These are phyloP conservation scores for Polytrichum commune DNA, from an alignment of 225 moss, liverwort and hornwort genomes.

Conservation along the genomic window DNA sequence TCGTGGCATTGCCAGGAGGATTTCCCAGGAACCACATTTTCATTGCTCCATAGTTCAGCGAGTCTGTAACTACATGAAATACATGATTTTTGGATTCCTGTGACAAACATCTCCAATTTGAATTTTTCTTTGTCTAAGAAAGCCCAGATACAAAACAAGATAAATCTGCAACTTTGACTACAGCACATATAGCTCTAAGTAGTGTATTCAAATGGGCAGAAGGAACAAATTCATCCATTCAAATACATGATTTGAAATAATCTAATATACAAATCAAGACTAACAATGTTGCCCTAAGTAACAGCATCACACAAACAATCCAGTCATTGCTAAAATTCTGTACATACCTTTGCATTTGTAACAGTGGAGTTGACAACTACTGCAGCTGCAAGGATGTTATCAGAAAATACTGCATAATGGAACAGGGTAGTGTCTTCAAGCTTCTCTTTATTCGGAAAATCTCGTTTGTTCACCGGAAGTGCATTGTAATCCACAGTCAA, in stretches of 20 bases:
- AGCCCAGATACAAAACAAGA: neutral
- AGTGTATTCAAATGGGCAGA: neutral
- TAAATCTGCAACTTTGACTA: neutral
- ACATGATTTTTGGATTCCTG: conserved; percentile 72
- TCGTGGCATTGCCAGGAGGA: conserved; percentile 49
- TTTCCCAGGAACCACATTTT: conserved; percentile 69
- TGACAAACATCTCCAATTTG: conserved; percentile 1
- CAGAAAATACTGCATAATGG: conserved; percentile 91
- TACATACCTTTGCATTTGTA: conserved; percentile 49
- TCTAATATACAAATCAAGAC: neutral
- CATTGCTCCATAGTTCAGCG: conserved; percentile 81
- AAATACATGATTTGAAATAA: neutral
- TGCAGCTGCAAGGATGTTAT: conserved; percentile 82
- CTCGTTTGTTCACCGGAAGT: conserved; percentile 11
- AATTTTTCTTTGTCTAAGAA: neutral
- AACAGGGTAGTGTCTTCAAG: conserved; percentile 66
- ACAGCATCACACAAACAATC: neutral
- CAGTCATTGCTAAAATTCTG: neutral
- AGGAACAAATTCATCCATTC: too few relatives aligned
- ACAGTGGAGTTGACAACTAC: conserved; percentile 86
- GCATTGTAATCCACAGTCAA: conserved; percentile 60
- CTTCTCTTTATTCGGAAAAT: conserved; percentile 26
- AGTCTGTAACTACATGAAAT: conserved; percentile 82
- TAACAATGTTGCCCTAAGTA: neutral
- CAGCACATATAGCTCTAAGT: neutral